Conservation (phyloP, 2,329 filamentous ascomycete species). For the Nemania diffusa region DNA sequence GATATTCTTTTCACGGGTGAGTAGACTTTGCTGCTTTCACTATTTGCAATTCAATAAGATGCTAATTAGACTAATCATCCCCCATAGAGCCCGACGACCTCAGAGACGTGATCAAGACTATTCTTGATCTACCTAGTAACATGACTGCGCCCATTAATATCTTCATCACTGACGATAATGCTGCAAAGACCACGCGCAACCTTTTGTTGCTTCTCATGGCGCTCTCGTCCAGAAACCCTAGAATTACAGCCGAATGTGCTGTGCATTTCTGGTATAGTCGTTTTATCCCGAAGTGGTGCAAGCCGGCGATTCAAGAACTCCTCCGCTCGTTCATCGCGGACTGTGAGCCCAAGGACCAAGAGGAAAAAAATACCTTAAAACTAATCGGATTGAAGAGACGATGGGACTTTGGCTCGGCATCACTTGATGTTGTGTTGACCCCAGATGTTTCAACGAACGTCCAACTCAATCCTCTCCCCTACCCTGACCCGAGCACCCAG, state of each 20-base stretch:
- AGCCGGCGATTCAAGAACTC: constrained; percentile 6
- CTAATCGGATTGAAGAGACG: background rate
- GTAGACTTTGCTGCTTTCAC: background rate
- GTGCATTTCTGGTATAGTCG: constrained; percentile 21
- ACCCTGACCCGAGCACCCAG: background rate
- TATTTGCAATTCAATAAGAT: background rate
- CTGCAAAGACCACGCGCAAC: background rate
- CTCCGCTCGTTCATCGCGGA: background rate
- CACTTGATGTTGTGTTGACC: constrained; percentile 1
- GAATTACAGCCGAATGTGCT: constrained; percentile 24
- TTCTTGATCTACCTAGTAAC: constrained; percentile 13
- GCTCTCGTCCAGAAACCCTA: constrained; percentile 2
- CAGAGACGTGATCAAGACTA: constrained; percentile 22
- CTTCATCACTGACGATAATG: constrained; percentile 1
- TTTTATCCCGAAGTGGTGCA: constrained; percentile 21
- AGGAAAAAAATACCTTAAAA: background rate
- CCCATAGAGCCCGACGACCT: constrained; percentile 19
- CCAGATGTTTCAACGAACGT: background rate
- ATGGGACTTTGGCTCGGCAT: constrained; percentile 6
- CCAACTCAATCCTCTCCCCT: background rate
- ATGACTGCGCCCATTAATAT: background rate
- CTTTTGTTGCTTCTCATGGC: constrained; percentile 27
- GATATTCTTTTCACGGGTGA: constrained; percentile 26
- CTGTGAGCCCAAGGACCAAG: background rate
- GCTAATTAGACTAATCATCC: background rate